Evolutionary conservation across 1,284 basidiomycete species (phyloP).

Genomic region (Cryptococcus deneoformans): DNA sequence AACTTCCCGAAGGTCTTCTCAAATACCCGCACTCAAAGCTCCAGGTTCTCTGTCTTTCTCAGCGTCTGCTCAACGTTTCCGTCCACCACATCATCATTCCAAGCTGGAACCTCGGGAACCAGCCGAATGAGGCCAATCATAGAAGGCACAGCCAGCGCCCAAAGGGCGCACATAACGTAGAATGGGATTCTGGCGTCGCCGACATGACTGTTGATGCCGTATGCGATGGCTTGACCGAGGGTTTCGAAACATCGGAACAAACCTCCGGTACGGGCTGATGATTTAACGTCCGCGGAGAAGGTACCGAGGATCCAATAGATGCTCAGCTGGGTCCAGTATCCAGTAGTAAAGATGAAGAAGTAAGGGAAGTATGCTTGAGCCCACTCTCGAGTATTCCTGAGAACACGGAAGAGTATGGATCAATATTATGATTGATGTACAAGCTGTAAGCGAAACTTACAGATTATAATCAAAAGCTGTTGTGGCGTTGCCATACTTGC

Average conservation of each 20-base stretch:
- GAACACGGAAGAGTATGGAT: neutral
- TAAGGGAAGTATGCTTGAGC: constrained; percentile 21
- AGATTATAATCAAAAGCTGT: constrained; percentile 12
- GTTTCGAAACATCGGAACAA: constrained; percentile 30
- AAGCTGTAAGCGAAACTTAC: constrained; percentile 2
- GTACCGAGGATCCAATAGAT: constrained; percentile 30
- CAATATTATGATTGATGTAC: neutral
- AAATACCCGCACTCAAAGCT: too few relatives aligned
- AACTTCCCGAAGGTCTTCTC: too few relatives aligned
- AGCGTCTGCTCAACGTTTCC: neutral
- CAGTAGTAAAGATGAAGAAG: constrained; percentile 18
- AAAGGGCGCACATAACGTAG: constrained; percentile 17
- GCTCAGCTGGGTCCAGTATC: constrained; percentile 21
- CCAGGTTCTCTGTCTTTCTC: neutral
- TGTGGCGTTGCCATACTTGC: constrained; percentile 7
- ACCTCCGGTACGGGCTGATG: constrained; percentile 23
- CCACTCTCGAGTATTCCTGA: constrained; percentile 13
- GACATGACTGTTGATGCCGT: constrained; percentile 19
- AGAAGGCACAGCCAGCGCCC: constrained; percentile 15
- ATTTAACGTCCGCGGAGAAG: constrained; percentile 26
- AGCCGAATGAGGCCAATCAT: constrained; percentile 17
- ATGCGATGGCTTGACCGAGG: constrained; percentile 10
- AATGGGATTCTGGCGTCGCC: constrained; percentile 16
- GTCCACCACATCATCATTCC: constrained; percentile 21
- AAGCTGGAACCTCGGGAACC: constrained; percentile 17